phyloP scores from a whole-genome alignment of 768 basidiomycete species.

The Neoboletus brunneissimus region DNA sequence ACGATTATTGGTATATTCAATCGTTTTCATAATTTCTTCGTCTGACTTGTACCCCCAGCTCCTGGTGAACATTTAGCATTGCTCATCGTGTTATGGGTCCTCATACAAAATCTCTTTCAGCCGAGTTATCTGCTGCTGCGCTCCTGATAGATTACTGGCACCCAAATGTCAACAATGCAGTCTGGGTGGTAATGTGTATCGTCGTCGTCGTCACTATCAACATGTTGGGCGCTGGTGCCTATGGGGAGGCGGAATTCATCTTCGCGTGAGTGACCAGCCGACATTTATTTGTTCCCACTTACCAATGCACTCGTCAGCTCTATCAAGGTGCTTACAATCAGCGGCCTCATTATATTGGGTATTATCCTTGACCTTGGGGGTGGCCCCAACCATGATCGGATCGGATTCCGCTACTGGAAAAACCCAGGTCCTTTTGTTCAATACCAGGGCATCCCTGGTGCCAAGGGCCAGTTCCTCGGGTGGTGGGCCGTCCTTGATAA shows the following conservation, averaged over 20 bases:
- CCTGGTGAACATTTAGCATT: conserved; percentile 18
- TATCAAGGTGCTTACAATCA: conserved; percentile 87
- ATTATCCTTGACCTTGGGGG: conserved; percentile 84
- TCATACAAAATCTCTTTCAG: conserved; percentile 14
- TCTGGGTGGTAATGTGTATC: conserved; percentile 78
- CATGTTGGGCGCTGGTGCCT: conserved; percentile 69
- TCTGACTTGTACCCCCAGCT: conserved; percentile 14
- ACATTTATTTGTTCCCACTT: not conserved
- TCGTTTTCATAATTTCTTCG: not conserved
- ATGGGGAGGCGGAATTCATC: conserved; percentile 83
- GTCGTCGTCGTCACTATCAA: conserved; percentile 76
- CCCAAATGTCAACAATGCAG: conserved; percentile 54
- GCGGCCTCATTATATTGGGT: conserved; percentile 66
- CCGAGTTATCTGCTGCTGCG: conserved; percentile 46
- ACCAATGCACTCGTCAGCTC: conserved; percentile 38
- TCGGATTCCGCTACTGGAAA: conserved; percentile 68
- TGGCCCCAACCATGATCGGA: conserved; percentile 75
- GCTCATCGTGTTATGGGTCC: not conserved
- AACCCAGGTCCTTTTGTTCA: conserved; percentile 88
- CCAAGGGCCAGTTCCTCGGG: conserved; percentile 74
- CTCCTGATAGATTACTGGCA: conserved; percentile 79
- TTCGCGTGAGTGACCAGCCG: conserved; percentile 54
- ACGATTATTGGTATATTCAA: conserved; percentile 18
- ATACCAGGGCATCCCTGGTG: conserved; percentile 57
- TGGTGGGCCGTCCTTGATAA: conserved; percentile 73